These are phyloP conservation scores for Cladophialophora bantiana DNA, from an alignment of 2,329 filamentous ascomycete genomes.

Conservation along the genomic window DNA sequence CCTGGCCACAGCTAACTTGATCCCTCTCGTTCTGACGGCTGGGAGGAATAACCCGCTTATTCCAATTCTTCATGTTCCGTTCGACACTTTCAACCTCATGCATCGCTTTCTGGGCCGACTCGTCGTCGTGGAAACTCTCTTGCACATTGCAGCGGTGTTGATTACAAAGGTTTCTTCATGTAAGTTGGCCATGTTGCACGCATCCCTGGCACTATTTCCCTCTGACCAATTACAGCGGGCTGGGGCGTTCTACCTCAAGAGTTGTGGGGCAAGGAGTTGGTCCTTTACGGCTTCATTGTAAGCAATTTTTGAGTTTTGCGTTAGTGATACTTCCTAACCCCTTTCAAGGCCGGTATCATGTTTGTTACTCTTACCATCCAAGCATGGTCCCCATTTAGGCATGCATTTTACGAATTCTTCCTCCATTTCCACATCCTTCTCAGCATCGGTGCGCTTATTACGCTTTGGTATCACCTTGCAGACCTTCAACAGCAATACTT, in stretches of 20 bases:
- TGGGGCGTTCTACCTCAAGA: too few species aligned
- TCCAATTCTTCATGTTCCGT: slow-evolving; percentile 49
- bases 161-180: slow-evolving; percentile 74
- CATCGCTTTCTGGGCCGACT: slow-evolving; percentile 81
- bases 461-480: slow-evolving; percentile 80
- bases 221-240: too few species aligned
- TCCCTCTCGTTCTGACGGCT: slow-evolving; percentile 52
- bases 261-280: too few species aligned
- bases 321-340: too few species aligned
- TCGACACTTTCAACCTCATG: slow-evolving; percentile 62
- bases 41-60: slow-evolving; percentile 54
- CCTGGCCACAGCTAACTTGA: slow-evolving; percentile 53
- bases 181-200: too few species aligned
- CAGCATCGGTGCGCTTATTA: slow-evolving; percentile 70
- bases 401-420: slow-evolving; percentile 98
- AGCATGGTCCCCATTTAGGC: too few species aligned
- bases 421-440: slow-evolving; percentile 83
- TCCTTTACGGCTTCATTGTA: too few species aligned
- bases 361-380: too few species aligned
- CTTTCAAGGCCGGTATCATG: too few species aligned
- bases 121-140: slow-evolving; percentile 70
- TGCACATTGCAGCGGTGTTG: slow-evolving; percentile 76
- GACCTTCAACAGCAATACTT: slow-evolving; percentile 73
- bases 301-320: too few species aligned
- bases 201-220: slow-evolving; percentile 93